Evolutionary conservation across 2,329 filamentous ascomycete genomes (phyloP).

Genomic region (Cytospora piceicola): DNA sequence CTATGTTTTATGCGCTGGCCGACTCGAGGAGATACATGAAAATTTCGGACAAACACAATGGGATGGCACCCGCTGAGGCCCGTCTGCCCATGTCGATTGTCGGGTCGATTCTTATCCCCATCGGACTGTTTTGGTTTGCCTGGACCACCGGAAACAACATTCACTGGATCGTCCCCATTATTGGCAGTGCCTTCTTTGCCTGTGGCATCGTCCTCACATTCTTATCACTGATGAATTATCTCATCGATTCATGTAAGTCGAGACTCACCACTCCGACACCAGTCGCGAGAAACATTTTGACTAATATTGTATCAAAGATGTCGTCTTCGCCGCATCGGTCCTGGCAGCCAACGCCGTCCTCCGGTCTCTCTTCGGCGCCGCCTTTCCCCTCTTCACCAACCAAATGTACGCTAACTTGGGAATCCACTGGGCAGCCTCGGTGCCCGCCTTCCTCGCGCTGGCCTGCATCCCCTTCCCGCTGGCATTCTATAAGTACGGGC

Average conservation of each 20-base stretch:
- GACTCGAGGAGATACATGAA: conserved; percentile 59
- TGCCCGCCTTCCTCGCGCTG: conserved; percentile 46
- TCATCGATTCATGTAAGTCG: conserved; percentile 51
- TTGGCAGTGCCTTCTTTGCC: conserved; percentile 41
- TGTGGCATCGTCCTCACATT: conserved; percentile 56
- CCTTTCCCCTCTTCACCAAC: conserved; percentile 61
- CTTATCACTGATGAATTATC: conserved; percentile 56
- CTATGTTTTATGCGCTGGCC: conserved; percentile 58
- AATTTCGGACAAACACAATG: conserved; percentile 48
- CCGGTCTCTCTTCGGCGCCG: conserved; percentile 59
- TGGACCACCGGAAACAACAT: conserved; percentile 63
- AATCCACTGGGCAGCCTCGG: conserved; percentile 38
- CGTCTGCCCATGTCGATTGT: conserved; percentile 65
- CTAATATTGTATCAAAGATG: conserved; percentile 34
- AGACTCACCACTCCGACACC: background rate
- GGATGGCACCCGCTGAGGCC: conserved; percentile 67
- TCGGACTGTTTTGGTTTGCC: conserved; percentile 70
- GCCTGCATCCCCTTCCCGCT: conserved; percentile 46
- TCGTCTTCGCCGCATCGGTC: conserved; percentile 63
- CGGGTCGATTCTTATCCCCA: conserved; percentile 64
- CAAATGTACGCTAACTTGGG: conserved; percentile 29
- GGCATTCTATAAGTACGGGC: conserved; percentile 44
- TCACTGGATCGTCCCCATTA: conserved; percentile 53
- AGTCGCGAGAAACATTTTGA: conserved; percentile 32
- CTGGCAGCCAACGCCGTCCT: conserved; percentile 62